phyloP scores from a whole-genome alignment of 2,329 filamentous ascomycete species.

The Coniella vitis region DNA sequence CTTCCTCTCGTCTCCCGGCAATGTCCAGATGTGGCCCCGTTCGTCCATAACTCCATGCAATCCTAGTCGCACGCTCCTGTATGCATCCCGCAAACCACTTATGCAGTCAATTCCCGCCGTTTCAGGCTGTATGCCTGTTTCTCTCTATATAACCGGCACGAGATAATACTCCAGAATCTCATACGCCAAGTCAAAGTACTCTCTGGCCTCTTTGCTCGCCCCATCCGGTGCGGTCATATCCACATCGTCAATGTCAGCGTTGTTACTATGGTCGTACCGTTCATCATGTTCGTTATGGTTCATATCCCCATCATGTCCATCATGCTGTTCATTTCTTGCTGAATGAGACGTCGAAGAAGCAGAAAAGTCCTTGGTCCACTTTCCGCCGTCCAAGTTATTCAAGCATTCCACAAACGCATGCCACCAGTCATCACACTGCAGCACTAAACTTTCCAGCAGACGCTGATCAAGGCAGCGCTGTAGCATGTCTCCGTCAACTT shows the following conservation, averaged over 20 bases:
- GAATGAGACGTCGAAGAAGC: no score
- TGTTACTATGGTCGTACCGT: constrained; percentile 6
- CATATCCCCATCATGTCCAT: no score
- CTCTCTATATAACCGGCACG: constrained; percentile 37
- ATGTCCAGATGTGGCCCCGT: no score
- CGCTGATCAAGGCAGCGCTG: constrained; percentile 43
- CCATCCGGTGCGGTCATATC: constrained; percentile 14
- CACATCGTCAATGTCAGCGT: constrained; percentile 19
- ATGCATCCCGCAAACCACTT: no score
- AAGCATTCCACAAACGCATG: constrained; percentile 43
- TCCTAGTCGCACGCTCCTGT: no score
- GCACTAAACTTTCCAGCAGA: constrained; percentile 16
- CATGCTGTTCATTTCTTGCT: no score
- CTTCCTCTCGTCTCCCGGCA: no score
- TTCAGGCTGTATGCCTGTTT: background rate
- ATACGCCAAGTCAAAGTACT: constrained; percentile 45
- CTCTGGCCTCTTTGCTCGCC: constrained; percentile 18
- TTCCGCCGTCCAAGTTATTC: constrained; percentile 40
- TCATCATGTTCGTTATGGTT: no score
- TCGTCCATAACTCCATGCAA: no score
- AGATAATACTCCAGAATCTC: constrained; percentile 48
- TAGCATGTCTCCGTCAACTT: constrained; percentile 63
- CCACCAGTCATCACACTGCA: constrained; percentile 23
- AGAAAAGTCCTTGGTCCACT: constrained; percentile 30
- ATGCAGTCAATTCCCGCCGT: background rate